These are phyloP conservation scores for Arabis hirsuta DNA, from an alignment of 345 rosid species.

Conservation along the genomic window DNA sequence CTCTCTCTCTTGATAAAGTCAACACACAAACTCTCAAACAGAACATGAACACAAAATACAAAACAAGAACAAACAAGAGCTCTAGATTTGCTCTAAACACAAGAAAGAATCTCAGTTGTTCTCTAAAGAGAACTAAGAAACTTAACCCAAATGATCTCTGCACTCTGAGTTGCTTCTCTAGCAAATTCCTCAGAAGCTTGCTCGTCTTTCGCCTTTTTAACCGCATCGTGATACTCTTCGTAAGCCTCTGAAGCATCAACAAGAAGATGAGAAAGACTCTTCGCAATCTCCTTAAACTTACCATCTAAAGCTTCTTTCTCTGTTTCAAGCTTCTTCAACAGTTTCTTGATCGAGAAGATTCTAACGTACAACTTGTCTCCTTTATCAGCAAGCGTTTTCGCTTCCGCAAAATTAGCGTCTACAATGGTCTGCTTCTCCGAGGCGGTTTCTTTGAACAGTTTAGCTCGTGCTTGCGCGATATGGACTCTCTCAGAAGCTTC, in stretches of 20 bases:
- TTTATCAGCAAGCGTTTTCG: conserved; percentile 33
- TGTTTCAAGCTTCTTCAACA: conserved; percentile 28
- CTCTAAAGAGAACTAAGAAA: conserved; percentile 45
- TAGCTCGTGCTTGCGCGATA: conserved; percentile 22
- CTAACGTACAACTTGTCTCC: conserved; percentile 40
- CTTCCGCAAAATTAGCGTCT: conserved; percentile 28
- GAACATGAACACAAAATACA: conserved; percentile 33
- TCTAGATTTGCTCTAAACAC: conserved; percentile 28
- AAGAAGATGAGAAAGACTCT: conserved; percentile 31
- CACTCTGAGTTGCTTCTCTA: conserved; percentile 36
- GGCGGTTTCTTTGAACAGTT: conserved; percentile 30
- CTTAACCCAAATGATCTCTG: conserved; percentile 40
- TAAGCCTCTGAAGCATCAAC: conserved; percentile 38
- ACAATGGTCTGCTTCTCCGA: conserved; percentile 32
- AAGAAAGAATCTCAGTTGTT: conserved; percentile 27
- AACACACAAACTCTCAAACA: conserved; percentile 43
- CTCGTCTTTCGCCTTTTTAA: conserved; percentile 39
- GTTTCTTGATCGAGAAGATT: conserved; percentile 43
- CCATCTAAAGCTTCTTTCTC: conserved; percentile 31
- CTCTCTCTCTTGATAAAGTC: conserved; percentile 38
- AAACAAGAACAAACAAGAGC: conserved; percentile 28
- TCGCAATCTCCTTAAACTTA: conserved; percentile 24
- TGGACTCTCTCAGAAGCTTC: conserved; percentile 43
- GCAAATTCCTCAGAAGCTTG: conserved; percentile 42
- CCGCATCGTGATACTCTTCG: conserved; percentile 39